Evolutionary conservation across 2,329 filamentous ascomycete genomes (phyloP), one percentile per base, ranked within the genome.

Genomic region (Calonectria crousiana): DNA sequence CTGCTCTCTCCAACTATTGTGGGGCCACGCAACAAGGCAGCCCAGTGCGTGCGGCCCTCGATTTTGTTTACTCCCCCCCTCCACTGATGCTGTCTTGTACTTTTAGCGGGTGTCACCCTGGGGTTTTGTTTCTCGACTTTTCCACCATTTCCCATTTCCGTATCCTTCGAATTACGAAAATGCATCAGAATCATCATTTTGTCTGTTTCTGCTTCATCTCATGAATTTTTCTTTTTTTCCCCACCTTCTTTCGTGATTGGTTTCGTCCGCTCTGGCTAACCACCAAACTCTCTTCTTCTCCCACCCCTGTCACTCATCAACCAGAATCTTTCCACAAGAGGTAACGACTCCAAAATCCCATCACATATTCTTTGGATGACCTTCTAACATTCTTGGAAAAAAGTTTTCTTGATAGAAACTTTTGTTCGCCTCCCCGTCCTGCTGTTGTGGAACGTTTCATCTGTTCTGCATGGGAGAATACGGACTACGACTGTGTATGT

Each of bases 61-160:
- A 60, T 60, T 60, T 36, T 60, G 56, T 60, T 60, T 53, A 34
- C 34, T 34, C n/a, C 32, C 53, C 53, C 53, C 32, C 56, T 60
- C 56, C 34, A 38, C 56, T 38, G 56, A 60, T 36, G 36, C 34
- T 20, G 4, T 38, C 34, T 38, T 34, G 34, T 8, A 47, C 44
- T 47, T 47, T 47, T 47, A 47, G 44, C 23, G 44, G n/a, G 56
- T 60, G 56, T 60, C 23, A 60, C 32, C 32, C 32, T 36, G 14
- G 16, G 16, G 8, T 60, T 38, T 36, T 28, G 34, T 13, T 16
- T 58, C 32, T 36, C 20, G 20, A 38, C 32, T 58, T 30, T 58
- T 60, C 56, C 14, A 36, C 34, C 20, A 26, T 34, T 23, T 36
- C 11, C 56, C 56, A 26, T 26, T 16, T 16, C n/a, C 56, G 38